Evolutionary conservation across 2,329 filamentous ascomycete species (phyloP), one percentile per base, ranked within the genome.

Genomic region (Hypoxylon sp.): DNA sequence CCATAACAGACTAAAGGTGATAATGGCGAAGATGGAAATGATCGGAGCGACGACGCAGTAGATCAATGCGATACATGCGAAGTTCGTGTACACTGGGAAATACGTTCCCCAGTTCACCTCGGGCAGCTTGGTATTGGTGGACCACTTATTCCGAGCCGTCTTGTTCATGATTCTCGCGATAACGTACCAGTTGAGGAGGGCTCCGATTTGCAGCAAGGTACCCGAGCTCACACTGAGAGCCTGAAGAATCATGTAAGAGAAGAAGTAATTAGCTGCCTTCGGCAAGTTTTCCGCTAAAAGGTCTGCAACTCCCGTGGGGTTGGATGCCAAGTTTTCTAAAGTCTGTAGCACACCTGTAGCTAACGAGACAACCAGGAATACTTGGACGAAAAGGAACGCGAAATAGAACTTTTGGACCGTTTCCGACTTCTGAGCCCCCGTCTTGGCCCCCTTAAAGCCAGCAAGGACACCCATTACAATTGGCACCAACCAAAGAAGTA

Each of bases 241-340:
- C 76, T 98, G 96, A 9, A 99, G 90, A 77, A 98, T 91, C 90
- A 99, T 94, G 86, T 99, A 99, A 0, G 94, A 95, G 85, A 98
- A 98, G 84, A 98, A 99, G 80, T 98, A 99, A 78, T 98, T 97
- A 74, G 94, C 92, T 0, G 94, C 91, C 73, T 89, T 92, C 1
- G 96, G 96, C 4, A 99, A 83, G 67, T 94, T 96, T 10, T 84
- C 79, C 0, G 95, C 95, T 29, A 99, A 83, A 0, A 92, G 85
- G 17, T 88, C 80, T 0, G 96, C 88, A 63, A 97, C 88, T 39
- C 85, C 86, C n/a, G 83, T 81, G 6, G 93, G 90, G 50, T 93
- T 85, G 9, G 81, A 76, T 6, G 86, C 72, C 26, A 87, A 81
- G 37, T 88, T 80, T 3, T 91, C 83, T 10, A 96, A 78, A n/a